Conservation (phyloP, 2,329 filamentous ascomycete genomes). For the Gnomoniopsis sp. region DNA sequence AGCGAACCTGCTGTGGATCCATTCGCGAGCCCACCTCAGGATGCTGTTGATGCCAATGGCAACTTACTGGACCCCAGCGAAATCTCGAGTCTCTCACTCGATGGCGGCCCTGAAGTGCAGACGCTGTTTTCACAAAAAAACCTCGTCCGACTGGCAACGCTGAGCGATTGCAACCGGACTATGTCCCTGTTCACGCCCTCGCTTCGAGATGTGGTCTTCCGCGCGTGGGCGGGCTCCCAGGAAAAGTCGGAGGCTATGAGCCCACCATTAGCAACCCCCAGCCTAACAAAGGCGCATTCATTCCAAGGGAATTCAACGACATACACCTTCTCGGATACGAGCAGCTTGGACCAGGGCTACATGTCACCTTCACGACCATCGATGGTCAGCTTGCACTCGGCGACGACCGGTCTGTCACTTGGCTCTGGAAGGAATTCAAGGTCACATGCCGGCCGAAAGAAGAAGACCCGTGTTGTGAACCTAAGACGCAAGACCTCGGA, state of each 20-base stretch:
- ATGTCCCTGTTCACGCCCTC: constrained; percentile 87
- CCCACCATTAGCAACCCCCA: constrained; percentile 46
- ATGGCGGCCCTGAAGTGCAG: constrained; percentile 76
- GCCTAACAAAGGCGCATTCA: constrained; percentile 61
- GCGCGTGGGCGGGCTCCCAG: constrained; percentile 80
- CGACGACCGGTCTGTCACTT: constrained; percentile 59
- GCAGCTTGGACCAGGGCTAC: constrained; percentile 60
- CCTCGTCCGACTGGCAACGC: constrained; percentile 72
- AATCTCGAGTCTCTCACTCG: constrained; percentile 73
- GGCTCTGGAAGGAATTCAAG: constrained; percentile 58
- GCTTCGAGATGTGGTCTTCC: constrained; percentile 86
- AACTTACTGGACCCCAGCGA: constrained; percentile 72
- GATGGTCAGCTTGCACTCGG: constrained; percentile 58
- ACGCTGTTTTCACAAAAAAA: constrained; percentile 96
- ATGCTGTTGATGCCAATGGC: constrained; percentile 77
- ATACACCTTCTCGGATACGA: constrained; percentile 71
- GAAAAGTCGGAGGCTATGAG: constrained; percentile 63
- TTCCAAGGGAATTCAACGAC: constrained; percentile 57
- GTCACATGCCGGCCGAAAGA: constrained; percentile 64
- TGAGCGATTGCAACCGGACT: constrained; percentile 86
- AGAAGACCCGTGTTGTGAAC: constrained; percentile 82
- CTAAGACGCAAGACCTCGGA: constrained; percentile 62
- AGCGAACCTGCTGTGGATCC: constrained; percentile 68
- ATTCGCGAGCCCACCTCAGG: constrained; percentile 74
- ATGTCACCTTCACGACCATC: constrained; percentile 64